phyloP scores from a whole-genome alignment of 768 basidiomycete genomes.

The Tephrocybe sp. region DNA sequence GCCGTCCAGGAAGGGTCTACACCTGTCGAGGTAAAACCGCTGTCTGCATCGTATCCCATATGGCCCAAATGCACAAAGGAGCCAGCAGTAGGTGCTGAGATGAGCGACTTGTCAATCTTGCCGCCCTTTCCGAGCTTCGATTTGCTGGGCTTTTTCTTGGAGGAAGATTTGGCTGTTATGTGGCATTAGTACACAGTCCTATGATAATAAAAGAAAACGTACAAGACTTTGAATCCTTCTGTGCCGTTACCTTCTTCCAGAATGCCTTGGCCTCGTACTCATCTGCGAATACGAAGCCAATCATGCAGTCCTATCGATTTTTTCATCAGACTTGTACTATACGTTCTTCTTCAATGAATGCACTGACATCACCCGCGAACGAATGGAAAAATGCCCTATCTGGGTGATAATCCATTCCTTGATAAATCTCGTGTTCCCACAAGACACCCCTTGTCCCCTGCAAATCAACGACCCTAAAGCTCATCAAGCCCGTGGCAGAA shows the following conservation, averaged over 20 bases:
- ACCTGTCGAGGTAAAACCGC: conserved; percentile 81
- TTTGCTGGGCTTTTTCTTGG: conserved; percentile 47
- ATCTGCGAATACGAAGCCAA: conserved; percentile 87
- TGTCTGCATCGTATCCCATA: conserved; percentile 89
- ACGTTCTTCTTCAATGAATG: too few species aligned
- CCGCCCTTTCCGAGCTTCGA: conserved; percentile 62
- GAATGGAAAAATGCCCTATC: conserved; percentile 92
- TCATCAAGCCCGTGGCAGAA: conserved; percentile 49
- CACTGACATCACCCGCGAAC: conserved; percentile 82
- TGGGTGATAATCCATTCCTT: conserved; percentile 73
- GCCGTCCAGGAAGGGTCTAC: conserved; percentile 90
- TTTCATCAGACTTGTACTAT: too few species aligned
- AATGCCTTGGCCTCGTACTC: conserved; percentile 83
- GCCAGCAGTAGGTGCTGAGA: conserved; percentile 74
- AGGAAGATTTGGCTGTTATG: conserved; percentile 21
- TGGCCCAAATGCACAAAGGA: conserved; percentile 91
- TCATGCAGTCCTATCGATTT: conserved; percentile 72
- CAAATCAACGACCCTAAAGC: conserved; percentile 82
- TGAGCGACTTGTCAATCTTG: conserved; percentile 90
- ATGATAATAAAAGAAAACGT: conserved; percentile 17
- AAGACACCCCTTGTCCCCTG: conserved; percentile 80
- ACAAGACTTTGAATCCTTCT: conserved; percentile 61
- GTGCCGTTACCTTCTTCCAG: conserved; percentile 76
- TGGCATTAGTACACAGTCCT: not conserved
- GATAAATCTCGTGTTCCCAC: conserved; percentile 92